phyloP scores from a whole-genome alignment of 495 filamentous ascomycete genomes.

The Penicillium alfredii region DNA sequence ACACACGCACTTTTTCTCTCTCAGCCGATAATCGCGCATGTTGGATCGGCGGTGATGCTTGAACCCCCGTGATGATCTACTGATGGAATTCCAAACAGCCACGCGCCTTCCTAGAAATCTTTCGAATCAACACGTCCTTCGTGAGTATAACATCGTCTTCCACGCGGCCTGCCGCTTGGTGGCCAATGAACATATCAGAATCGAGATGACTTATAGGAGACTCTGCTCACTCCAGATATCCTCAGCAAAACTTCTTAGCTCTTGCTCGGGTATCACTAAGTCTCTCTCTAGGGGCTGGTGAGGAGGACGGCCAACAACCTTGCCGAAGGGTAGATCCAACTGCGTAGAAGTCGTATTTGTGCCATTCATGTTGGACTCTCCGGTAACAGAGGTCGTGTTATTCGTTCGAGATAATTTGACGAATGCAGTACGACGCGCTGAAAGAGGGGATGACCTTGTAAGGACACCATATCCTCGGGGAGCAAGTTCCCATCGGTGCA shows the following conservation, averaged over 20 bases:
- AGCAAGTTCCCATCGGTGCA: conserved; percentile 13
- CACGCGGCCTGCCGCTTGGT: no score
- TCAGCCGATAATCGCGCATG: no score
- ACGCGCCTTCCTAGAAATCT: no score
- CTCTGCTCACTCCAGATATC: conserved; percentile 13
- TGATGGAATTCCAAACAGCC: no score
- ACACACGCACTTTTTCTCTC: no score
- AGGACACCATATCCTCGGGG: conserved; percentile 6
- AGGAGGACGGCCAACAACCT: conserved; percentile 16
- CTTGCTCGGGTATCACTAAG: conserved; percentile 15
- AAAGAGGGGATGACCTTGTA: conserved; percentile 10
- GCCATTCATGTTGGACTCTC: conserved; percentile 11
- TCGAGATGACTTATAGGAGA: conserved; percentile 16
- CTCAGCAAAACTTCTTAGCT: conserved; percentile 16
- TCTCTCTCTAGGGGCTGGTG: conserved; percentile 13
- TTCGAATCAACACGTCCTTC: no score
- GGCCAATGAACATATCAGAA: no score
- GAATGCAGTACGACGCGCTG: conserved; percentile 11
- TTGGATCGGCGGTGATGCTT: no score
- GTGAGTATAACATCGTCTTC: no score
- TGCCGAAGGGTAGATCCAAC: conserved; percentile 16
- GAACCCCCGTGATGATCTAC: no score
- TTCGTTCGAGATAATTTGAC: conserved; percentile 16
- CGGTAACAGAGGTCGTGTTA: conserved; percentile 13
- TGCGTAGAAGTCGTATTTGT: conserved; percentile 13